Base-by-base conservation (phyloP, 495 filamentous ascomycete species). In the Penicillium lividum region DNA sequence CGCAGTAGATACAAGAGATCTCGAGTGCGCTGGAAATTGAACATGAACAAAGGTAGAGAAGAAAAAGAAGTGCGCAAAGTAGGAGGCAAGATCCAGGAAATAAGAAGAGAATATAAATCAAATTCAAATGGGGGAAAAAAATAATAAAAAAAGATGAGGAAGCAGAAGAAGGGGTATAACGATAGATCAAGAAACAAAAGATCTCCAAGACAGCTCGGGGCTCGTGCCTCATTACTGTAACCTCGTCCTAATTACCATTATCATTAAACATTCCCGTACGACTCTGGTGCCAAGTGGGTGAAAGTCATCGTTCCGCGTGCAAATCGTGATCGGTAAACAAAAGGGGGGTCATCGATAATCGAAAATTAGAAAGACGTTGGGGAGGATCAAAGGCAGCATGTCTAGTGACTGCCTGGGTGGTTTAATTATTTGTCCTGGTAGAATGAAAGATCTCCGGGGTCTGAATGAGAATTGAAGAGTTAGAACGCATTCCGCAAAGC, bases 211-310 rank as follows among this genome's bases (percentile, higher is more conserved):
- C n/a, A 56, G 54, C 22, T 30, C 34, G 6, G 31, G 46, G 51
- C n/a, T 50, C 42, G 36, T 48, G 11, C 36, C 18, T 44, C 33
- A 43, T 47, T 51, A 59, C 50, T 53, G 42, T 53, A 60, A 54
- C 62, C 57, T 58, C 60, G 57, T 63, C 60, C 62, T 49, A 58
- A 72, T 77, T 72, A 74, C 64, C 65, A 76, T 73, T 76, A 77
- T 64, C 60, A 72, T 72, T 72, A 74, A 68, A 55, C 57, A 62
- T 68, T 69, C 66, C 63, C 62, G 53, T 61, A 60, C 58, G 61
- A 61, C 52, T 64, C 42, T 64, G 49, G 53, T 63, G 54, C 60
- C 63, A 68, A 60, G 60, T 66, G 60, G 54, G 54, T 66, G 22
- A 54, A 62, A 58, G 46, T 64, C 62, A 57, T 71, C 61, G 62